These are phyloP conservation scores for Maudiozyma bulderi DNA, from an alignment of 805 yeast genomes.

Conservation along the genomic window DNA sequence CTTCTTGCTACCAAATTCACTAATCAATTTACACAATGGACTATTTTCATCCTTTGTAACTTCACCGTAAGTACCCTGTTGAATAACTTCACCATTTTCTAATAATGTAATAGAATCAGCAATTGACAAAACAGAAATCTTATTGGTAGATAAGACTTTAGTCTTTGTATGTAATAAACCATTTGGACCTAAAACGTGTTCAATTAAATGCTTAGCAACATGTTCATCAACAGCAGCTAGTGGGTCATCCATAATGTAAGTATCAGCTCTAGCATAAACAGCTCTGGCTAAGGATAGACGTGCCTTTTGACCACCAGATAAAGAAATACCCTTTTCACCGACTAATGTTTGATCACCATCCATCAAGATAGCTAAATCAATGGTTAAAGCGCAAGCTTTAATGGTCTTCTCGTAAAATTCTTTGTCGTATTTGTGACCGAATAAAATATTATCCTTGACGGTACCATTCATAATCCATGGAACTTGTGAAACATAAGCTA, in stretches of 20 bases:
- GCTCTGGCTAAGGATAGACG: constrained; percentile 91
- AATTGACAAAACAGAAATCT: constrained; percentile 67
- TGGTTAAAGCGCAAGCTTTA: constrained; percentile 77
- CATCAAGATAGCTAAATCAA: constrained; percentile 71
- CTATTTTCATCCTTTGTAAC: constrained; percentile 37
- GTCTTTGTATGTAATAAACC: constrained; percentile 72
- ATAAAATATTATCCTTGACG: constrained; percentile 80
- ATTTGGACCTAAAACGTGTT: constrained; percentile 69
- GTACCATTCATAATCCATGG: constrained; percentile 98
- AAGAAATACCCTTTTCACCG: constrained; percentile 94
- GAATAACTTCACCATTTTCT: constrained; percentile 56
- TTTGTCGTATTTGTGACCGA: constrained; percentile 78
- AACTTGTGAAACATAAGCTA: constrained; percentile 86
- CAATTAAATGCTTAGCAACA: constrained; percentile 78
- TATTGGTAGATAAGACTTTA: constrained; percentile 76
- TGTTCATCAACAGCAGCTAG: constrained; percentile 96
- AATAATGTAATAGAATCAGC: constrained; percentile 66
- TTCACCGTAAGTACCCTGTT: constrained; percentile 52
- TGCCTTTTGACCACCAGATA: constrained; percentile 97
- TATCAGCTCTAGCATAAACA: constrained; percentile 87
- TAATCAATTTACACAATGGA: constrained; percentile 44
- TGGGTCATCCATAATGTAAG: constrained; percentile 84
- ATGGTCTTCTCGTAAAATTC: constrained; percentile 73
- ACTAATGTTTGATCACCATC: constrained; percentile 89
- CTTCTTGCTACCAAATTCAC: constrained; percentile 48